A percentile compares a stretch with the other conserved stretches of the same genome.
These are phyloP conservation scores for Lentinus brumalis DNA, from an alignment of 768 basidiomycete species.

Conservation along the genomic window DNA sequence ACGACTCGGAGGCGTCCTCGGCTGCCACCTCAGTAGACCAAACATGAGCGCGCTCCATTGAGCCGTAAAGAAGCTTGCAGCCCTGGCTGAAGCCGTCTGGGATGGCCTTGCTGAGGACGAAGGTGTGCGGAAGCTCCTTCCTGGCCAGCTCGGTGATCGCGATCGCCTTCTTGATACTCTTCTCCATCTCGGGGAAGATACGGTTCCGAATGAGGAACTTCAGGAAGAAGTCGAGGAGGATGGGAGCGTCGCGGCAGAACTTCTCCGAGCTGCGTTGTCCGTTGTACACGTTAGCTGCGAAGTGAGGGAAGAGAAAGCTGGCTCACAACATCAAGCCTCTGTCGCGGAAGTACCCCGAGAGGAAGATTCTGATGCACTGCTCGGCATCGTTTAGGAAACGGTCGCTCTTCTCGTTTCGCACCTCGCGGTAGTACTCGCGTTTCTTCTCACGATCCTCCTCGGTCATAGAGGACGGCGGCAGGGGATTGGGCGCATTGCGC, in stretches of 20 bases:
- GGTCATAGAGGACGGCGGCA: neutral
- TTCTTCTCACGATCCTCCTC: conserved; percentile 20
- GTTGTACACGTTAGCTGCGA: neutral
- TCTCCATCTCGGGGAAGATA: conserved; percentile 56
- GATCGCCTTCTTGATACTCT: conserved; percentile 48
- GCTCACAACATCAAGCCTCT: conserved; percentile 72
- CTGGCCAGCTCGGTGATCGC: conserved; percentile 44
- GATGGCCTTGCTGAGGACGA: conserved; percentile 45
- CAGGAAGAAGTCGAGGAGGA: conserved; percentile 60
- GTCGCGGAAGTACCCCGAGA: conserved; percentile 68
- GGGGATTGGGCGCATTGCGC: neutral
- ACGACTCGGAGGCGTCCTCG: conserved; percentile 27
- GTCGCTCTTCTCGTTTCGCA: conserved; percentile 34
- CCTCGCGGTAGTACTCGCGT: conserved; percentile 25
- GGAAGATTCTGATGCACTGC: conserved; percentile 57
- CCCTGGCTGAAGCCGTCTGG: conserved; percentile 55
- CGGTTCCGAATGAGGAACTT: conserved; percentile 58
- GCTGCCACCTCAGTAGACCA: conserved; percentile 15
- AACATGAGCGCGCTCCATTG: conserved; percentile 9
- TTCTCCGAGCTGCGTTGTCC: conserved; percentile 42
- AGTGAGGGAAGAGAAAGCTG: conserved; percentile 1
- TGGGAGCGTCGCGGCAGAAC: conserved; percentile 51
- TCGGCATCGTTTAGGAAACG: conserved; percentile 68
- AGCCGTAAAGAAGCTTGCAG: conserved; percentile 53
- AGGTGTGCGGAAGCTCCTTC: conserved; percentile 53